phyloP scores from a whole-genome alignment of 164 flowering plant genomes.

The Pachysandra terminalis region DNA sequence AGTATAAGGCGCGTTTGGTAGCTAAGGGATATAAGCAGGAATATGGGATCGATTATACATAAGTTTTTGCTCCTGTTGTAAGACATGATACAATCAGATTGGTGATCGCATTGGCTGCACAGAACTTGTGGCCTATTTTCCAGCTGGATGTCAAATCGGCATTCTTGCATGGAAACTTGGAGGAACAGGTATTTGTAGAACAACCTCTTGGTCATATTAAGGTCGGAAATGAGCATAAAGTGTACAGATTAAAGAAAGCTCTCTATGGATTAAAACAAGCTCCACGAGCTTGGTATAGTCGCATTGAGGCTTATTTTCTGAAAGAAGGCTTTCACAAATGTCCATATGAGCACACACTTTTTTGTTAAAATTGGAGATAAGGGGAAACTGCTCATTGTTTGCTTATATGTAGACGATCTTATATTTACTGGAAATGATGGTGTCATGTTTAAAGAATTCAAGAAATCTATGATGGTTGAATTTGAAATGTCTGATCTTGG shows the following conservation, averaged over 20 bases:
- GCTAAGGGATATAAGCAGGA: slow-evolving; percentile 11
- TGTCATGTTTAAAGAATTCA: slow-evolving; percentile 5
- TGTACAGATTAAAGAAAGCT: slow-evolving; percentile 6
- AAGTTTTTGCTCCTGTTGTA: slow-evolving; percentile 10
- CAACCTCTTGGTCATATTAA: slow-evolving; percentile 10
- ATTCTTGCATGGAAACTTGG: slow-evolving; percentile 7
- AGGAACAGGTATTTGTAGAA: slow-evolving; percentile 8
- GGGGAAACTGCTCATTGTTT: background rate
- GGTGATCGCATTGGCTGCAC: background rate
- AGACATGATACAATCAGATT: no score
- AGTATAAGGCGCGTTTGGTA: slow-evolving; percentile 10
- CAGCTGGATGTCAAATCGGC: slow-evolving; percentile 11
- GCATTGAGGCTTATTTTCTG: slow-evolving; percentile 3
- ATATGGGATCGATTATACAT: slow-evolving; percentile 1
- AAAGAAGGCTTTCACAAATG: slow-evolving; percentile 7
- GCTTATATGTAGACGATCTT: background rate
- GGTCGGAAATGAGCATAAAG: background rate
- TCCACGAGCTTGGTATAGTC: background rate
- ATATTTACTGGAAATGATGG: slow-evolving; percentile 8
- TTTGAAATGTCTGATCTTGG: slow-evolving; percentile 6
- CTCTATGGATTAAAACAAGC: no score
- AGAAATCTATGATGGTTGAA: slow-evolving; percentile 3
- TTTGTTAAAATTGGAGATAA: slow-evolving; percentile 3
- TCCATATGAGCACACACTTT: no score
- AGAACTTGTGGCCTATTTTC: slow-evolving; percentile 15